Base-by-base conservation (phyloP, 2,329 filamentous ascomycete species). In the Pseudopithomyces maydicus region DNA sequence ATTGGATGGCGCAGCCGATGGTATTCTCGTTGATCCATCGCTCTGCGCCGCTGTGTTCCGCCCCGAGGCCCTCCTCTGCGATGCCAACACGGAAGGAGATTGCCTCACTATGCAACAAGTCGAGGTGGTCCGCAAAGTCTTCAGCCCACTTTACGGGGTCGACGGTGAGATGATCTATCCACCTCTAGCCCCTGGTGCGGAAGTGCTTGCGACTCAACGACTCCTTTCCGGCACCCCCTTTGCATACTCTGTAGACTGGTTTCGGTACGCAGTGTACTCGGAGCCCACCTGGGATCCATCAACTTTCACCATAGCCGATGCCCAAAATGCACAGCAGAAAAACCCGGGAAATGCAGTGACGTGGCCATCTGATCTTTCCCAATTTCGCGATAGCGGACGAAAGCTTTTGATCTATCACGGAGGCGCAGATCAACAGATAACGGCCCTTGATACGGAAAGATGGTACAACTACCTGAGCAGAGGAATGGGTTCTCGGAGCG, bases 331-430 rank as follows among this genome's bases (percentile, higher is more conserved):
- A 1, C 70, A 75, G 22, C 35, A 44, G 0, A 66, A 70, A 15
- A 77, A 80, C 51, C 74, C 75, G 1, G 70, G 63, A 19, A 64
- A 74, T 20, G 73, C 75, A n/a, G 63, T 72, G 58, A 69, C 77
- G 56, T 76, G 73, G 65, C 70, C 66, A 8, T 71, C 68, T 57
- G 71, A 63, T 60, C 73, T 74, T 6, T 61, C 63, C 46, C 52
- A 56, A 10, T 76, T 74, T 59, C 63, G 72, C 32, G 55, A 59
- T 3, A 61, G 66, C 8, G 79, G 79, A 36, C 77, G 74, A 26
- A 82, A 82, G 64, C 36, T 82, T n/a, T 61, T 82, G 43, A 73
- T 71, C 22, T 80, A 75, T 54, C 79, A 81, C 50, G 80, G 81
- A 23, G 66, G 72, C 36, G 73, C 77, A 45, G 79, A 81, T 60